phyloP scores from a whole-genome alignment of 805 yeast genomes.

The Starmera amethionina region DNA sequence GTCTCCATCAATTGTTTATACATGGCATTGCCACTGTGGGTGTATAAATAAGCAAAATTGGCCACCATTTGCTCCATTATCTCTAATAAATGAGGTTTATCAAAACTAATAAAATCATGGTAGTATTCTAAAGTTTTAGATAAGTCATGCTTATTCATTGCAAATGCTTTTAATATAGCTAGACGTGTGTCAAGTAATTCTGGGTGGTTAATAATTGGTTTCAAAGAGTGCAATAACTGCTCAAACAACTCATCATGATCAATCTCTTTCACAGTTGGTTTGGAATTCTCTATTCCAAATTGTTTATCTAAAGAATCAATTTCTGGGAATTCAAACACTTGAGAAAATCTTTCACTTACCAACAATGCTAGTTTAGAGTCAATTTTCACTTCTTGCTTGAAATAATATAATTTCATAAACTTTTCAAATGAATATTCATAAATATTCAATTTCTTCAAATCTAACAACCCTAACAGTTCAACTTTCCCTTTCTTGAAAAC shows the following conservation, averaged over 20 bases:
- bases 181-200: slow-evolving; percentile 5
- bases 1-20: slow-evolving; percentile 29
- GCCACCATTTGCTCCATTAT: slow-evolving; percentile 32
- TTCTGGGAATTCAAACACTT: background rate
- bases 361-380: too few species aligned
- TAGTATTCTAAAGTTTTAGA: slow-evolving; percentile 26
- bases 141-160: slow-evolving; percentile 22
- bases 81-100: slow-evolving; percentile 28
- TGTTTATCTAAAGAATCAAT: background rate
- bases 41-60: slow-evolving; percentile 30
- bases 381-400: too few species aligned
- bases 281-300: background rate
- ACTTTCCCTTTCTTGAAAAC: slow-evolving; percentile 1
- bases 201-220: slow-evolving; percentile 3
- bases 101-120: slow-evolving; percentile 29
- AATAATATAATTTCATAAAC: slow-evolving; percentile 4
- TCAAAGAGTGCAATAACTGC: too few species aligned
- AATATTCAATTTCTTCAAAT: slow-evolving; percentile 1
- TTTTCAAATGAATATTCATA: background rate
- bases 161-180: slow-evolving; percentile 22
- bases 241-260: background rate
- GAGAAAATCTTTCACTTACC: background rate
- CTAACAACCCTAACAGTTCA: slow-evolving; percentile 6
- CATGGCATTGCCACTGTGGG: slow-evolving; percentile 19
- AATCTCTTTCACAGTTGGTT: background rate